Evolutionary conservation across 352 stramenopile genomes (phyloP).

Genomic region (Blastocystis hominis): DNA sequence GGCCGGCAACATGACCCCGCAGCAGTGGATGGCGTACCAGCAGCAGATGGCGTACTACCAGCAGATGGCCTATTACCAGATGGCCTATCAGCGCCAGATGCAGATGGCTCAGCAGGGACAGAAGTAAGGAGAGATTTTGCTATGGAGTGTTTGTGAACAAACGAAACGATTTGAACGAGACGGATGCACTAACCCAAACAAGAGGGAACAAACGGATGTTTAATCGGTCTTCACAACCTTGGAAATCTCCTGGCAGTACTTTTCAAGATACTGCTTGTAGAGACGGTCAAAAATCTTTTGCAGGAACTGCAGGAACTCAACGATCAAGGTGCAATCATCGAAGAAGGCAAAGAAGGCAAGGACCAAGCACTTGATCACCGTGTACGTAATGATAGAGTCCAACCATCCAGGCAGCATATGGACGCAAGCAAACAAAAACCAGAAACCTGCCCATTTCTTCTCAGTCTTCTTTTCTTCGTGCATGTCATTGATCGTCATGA

Average conservation of each 20-base stretch:
- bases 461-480: slow-evolving; percentile 1
- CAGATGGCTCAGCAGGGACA: neutral
- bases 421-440: neutral
- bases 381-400: slow-evolving; percentile 2
- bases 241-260: neutral
- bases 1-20: slow-evolving; percentile 6
- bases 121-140: neutral
- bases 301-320: neutral
- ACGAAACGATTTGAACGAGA: neutral
- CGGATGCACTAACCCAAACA: no score
- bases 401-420: slow-evolving; percentile 17
- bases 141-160: neutral
- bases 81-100: slow-evolving; percentile 42
- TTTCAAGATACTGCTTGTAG: neutral
- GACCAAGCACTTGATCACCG: neutral
- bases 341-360: slow-evolving; percentile 28
- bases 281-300: neutral
- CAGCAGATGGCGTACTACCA: slow-evolving; percentile 49
- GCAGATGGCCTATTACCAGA: slow-evolving; percentile 48
- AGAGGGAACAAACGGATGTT: neutral
- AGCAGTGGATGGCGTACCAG: slow-evolving; percentile 28
- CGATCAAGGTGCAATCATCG: slow-evolving; percentile 29
- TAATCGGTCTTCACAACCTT: neutral
- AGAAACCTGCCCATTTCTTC: slow-evolving; percentile 47
- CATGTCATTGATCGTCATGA: neutral